Conservation (phyloP, 1,284 basidiomycete species). For the Moniliella sp. region DNA sequence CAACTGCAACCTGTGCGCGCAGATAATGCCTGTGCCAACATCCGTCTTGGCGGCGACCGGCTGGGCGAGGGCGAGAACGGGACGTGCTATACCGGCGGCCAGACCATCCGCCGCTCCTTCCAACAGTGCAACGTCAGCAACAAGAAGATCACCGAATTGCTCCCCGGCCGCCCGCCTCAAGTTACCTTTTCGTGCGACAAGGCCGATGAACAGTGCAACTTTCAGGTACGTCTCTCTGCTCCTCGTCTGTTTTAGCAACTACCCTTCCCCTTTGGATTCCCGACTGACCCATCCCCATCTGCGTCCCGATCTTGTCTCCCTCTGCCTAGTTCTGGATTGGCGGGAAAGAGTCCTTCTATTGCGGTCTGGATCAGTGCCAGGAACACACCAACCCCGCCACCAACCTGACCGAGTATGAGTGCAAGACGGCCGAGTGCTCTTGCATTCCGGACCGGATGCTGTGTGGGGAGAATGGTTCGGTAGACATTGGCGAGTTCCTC, state of each 20-base stretch:
- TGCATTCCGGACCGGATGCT: slow-evolving; percentile 85
- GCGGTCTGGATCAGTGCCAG: slow-evolving; percentile 50
- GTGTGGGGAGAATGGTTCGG: slow-evolving; percentile 80
- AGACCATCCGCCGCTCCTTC: slow-evolving; percentile 72
- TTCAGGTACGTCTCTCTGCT: no score
- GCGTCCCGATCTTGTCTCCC: no score
- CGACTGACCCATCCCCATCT: slow-evolving; percentile 39
- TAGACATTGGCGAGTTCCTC: slow-evolving; percentile 91
- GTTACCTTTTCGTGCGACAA: slow-evolving; percentile 52
- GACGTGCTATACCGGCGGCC: slow-evolving; percentile 78
- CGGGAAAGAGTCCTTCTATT: slow-evolving; percentile 81
- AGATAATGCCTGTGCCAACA: slow-evolving; percentile 9
- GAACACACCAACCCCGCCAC: slow-evolving; percentile 29
- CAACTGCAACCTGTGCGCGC: slow-evolving; percentile 44
- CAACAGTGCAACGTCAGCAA: slow-evolving; percentile 92
- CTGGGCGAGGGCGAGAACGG: slow-evolving; percentile 46
- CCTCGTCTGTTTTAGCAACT: no score
- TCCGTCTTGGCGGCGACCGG: slow-evolving; percentile 12
- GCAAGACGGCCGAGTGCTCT: slow-evolving; percentile 52
- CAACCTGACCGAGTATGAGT: slow-evolving; percentile 38
- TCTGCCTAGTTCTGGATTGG: slow-evolving; percentile 91
- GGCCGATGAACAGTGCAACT: slow-evolving; percentile 12
- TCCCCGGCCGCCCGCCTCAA: slow-evolving; percentile 64
- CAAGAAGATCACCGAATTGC: slow-evolving; percentile 67
- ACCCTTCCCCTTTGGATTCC: not conserved